Evolutionary conservation across 2,329 filamentous ascomycete genomes (phyloP).

Genomic region (Fusarium fracticaudum): DNA sequence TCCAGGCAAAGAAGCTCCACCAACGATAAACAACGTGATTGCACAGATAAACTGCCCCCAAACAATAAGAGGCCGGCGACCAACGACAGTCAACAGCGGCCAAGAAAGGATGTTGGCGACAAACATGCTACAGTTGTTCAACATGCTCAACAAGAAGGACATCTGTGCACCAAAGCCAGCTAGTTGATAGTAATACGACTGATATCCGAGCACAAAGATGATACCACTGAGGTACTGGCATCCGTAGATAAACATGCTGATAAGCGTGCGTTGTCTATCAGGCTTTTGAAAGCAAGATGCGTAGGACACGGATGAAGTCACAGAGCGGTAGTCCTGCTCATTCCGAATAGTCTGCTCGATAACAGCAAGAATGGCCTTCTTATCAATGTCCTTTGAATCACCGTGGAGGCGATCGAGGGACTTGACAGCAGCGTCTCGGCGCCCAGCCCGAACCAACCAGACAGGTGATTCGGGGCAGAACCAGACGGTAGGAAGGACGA

Average conservation of each 20-base stretch:
- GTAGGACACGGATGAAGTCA: slow-evolving; percentile 49
- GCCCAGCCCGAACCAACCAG: slow-evolving; percentile 49
- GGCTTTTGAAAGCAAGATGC: slow-evolving; percentile 52
- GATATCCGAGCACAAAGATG: slow-evolving; percentile 49
- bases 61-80: slow-evolving; percentile 35
- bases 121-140: slow-evolving; percentile 51
- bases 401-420: slow-evolving; percentile 48
- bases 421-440: slow-evolving; percentile 48
- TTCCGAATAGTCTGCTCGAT: neutral
- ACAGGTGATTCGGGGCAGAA: slow-evolving; percentile 55
- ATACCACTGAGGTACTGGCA: slow-evolving; percentile 50
- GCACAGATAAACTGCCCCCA: neutral
- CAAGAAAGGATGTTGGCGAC: slow-evolving; percentile 53
- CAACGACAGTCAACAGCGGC: slow-evolving; percentile 50
- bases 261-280: slow-evolving; percentile 52
- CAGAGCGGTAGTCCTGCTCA: slow-evolving; percentile 24
- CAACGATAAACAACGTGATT: neutral
- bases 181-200: slow-evolving; percentile 56
- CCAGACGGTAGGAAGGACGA: neutral
- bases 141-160: slow-evolving; percentile 52
- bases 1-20: neutral
- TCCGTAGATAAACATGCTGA: slow-evolving; percentile 49
- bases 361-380: slow-evolving; percentile 26
- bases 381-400: slow-evolving; percentile 42
- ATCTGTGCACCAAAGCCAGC: slow-evolving; percentile 50